Evolutionary conservation across 305 asterid genomes (phyloP).

Genomic region (Coffea humblotiana): DNA sequence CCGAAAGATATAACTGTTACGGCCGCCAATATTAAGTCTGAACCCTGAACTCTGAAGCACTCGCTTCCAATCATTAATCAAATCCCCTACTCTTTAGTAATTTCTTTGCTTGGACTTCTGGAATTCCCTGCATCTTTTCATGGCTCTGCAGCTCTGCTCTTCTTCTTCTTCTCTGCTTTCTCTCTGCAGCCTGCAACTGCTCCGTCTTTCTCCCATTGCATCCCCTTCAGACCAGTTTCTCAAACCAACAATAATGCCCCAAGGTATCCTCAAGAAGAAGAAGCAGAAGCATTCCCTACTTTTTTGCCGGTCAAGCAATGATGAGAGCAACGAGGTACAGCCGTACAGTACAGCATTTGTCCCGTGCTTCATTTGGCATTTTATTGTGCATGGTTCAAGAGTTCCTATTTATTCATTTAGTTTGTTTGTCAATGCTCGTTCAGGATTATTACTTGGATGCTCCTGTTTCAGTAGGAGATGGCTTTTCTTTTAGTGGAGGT

Average conservation of each 20-base stretch:
- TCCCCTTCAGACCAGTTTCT: conserved; percentile 14
- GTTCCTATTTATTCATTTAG: background rate
- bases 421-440: conserved; percentile 3
- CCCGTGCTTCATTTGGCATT: background rate
- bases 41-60: conserved; percentile 1
- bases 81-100: conserved; percentile 29
- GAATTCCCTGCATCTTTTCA: background rate
- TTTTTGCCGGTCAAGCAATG: conserved; percentile 53
- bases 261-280: conserved; percentile 19
- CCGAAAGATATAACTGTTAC: conserved; percentile 31
- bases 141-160: conserved; percentile 32
- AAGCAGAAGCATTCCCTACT: conserved; percentile 22
- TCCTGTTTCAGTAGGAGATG: conserved; percentile 78
- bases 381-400: background rate
- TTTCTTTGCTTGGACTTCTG: background rate
- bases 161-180: conserved; percentile 24
- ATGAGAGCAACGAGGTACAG: conserved; percentile 47
- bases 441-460: conserved; percentile 86
- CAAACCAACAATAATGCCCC: conserved; percentile 24
- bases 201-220: conserved; percentile 31
- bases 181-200: background rate
- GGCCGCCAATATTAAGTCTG: conserved; percentile 40
- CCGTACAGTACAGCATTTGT: conserved; percentile 23
- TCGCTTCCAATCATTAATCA: conserved; percentile 21
- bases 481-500: conserved; percentile 97